A percentile compares a stretch with the other conserved stretches of the same genome.
phyloP scores from a whole-genome alignment of 2,329 filamentous ascomycete genomes.

The Trichoderma oligosporum region DNA sequence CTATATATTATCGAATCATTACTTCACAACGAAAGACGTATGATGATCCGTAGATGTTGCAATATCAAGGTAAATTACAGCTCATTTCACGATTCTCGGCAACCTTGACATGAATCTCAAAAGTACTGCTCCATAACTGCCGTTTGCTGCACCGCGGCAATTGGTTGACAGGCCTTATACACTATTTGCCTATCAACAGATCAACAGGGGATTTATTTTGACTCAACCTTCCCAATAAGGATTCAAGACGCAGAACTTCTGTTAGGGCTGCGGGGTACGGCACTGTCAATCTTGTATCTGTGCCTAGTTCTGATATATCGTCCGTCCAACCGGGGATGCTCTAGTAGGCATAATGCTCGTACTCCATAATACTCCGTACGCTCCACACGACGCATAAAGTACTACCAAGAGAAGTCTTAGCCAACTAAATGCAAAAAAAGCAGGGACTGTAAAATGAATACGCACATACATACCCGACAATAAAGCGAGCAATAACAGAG shows the following conservation, averaged over 20 bases:
- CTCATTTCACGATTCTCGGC: not conserved
- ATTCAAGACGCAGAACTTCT: not conserved
- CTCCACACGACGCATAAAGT: too few species aligned
- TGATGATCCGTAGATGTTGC: too few species aligned
- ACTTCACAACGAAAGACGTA: too few species aligned
- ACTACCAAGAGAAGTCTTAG: too few species aligned
- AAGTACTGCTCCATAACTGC: not conserved
- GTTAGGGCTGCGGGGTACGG: not conserved
- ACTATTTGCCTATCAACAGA: not conserved
- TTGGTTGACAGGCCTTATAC: not conserved
- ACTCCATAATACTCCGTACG: too few species aligned
- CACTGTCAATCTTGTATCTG: constrained; percentile 2
- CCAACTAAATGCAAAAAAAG: too few species aligned
- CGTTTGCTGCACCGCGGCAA: not conserved
- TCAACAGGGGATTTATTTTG: not conserved
- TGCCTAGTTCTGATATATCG: constrained; percentile 4
- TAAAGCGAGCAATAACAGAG: not conserved
- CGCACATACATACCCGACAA: too few species aligned
- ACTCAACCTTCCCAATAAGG: not conserved
- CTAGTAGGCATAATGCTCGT: not conserved
- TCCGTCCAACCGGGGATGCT: too few species aligned
- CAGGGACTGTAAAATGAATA: too few species aligned
- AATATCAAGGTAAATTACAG: too few species aligned
- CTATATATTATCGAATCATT: too few species aligned
- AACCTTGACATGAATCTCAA: not conserved